A percentile compares a stretch with the other conserved stretches of the same genome.
Evolutionary conservation across 306 rosid species (phyloP).

Genomic region (Glycyrrhiza uralensis): DNA sequence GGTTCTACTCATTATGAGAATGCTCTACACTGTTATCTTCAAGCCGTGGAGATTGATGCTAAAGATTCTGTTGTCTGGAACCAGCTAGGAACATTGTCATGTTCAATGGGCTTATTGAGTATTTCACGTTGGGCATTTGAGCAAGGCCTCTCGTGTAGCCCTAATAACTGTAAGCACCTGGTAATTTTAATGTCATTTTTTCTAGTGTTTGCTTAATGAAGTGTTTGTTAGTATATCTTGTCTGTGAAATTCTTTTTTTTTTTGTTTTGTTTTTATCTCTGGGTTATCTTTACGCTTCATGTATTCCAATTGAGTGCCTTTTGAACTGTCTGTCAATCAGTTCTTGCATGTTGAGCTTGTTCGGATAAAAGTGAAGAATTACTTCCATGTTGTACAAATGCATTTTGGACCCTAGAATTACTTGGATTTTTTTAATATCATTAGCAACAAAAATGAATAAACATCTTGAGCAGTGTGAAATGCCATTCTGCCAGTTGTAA

Average conservation of each 20-base stretch:
- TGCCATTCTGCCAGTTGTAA: neutral
- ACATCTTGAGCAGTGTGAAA: neutral
- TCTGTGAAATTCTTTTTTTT: slow-evolving; percentile 11
- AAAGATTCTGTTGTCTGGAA: slow-evolving; percentile 98
- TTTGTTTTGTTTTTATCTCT: neutral
- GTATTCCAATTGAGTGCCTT: slow-evolving; percentile 11
- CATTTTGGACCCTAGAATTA: neutral
- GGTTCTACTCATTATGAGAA: slow-evolving; percentile 77
- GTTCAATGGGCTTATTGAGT: slow-evolving; percentile 84
- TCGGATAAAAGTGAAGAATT: slow-evolving; percentile 3
- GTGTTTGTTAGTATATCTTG: slow-evolving; percentile 7
- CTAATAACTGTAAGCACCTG: slow-evolving; percentile 82
- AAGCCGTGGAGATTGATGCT: slow-evolving; percentile 93
- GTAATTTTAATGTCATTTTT: neutral
- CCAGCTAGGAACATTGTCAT: slow-evolving; percentile 89
- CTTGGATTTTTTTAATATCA: slow-evolving; percentile 8
- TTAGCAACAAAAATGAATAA: neutral
- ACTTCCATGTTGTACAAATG: neutral
- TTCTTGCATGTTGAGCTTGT: neutral
- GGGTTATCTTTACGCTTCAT: slow-evolving; percentile 17
- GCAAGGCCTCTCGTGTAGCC: slow-evolving; percentile 96
- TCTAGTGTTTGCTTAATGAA: neutral
- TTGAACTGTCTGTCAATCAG: slow-evolving; percentile 7
- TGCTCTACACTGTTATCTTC: slow-evolving; percentile 87
- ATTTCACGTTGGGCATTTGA: slow-evolving; percentile 99